Evolutionary conservation across 805 yeast genomes (phyloP).

Genomic region (Diddensiella transvaalensis): DNA sequence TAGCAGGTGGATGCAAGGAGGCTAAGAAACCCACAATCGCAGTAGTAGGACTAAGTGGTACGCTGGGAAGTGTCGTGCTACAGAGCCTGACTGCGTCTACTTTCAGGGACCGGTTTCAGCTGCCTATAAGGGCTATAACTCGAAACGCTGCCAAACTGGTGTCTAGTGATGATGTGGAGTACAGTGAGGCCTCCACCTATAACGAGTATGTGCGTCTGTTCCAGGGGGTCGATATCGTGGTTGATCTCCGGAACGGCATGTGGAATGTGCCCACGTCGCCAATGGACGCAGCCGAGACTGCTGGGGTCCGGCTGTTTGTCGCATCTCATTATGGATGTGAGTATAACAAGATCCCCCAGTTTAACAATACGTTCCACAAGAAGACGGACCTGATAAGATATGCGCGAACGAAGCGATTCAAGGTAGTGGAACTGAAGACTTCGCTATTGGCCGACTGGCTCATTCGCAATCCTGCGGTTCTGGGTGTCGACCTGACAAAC

Average conservation of each 20-base stretch:
- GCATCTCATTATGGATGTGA: conserved; percentile 60
- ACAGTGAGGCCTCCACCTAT: conserved; percentile 35
- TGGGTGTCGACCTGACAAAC: conserved; percentile 6
- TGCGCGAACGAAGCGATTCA: conserved; percentile 3
- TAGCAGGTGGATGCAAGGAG: too few species aligned
- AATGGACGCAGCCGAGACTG: conserved; percentile 36
- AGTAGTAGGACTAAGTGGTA: conserved; percentile 49
- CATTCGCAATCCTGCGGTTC: not conserved
- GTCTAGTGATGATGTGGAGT: conserved; percentile 38
- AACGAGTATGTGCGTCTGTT: conserved; percentile 38
- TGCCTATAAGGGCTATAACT: conserved; percentile 51
- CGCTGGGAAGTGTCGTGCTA: conserved; percentile 46
- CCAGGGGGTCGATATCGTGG: conserved; percentile 46
- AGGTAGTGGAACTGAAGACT: not conserved
- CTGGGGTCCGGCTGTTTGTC: conserved; percentile 48
- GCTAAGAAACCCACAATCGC: conserved; percentile 39
- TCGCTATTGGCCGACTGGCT: conserved; percentile 7
- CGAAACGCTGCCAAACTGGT: conserved; percentile 37
- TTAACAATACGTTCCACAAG: not conserved
- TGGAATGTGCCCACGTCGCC: conserved; percentile 29
- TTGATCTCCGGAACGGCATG: conserved; percentile 37
- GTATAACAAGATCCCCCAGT: not conserved
- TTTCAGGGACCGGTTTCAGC: conserved; percentile 40
- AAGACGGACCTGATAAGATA: not conserved
- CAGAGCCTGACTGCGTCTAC: conserved; percentile 41